Evolutionary conservation across 495 filamentous ascomycete genomes (phyloP).

Genomic region (Lasiosphaeris hirsuta): DNA sequence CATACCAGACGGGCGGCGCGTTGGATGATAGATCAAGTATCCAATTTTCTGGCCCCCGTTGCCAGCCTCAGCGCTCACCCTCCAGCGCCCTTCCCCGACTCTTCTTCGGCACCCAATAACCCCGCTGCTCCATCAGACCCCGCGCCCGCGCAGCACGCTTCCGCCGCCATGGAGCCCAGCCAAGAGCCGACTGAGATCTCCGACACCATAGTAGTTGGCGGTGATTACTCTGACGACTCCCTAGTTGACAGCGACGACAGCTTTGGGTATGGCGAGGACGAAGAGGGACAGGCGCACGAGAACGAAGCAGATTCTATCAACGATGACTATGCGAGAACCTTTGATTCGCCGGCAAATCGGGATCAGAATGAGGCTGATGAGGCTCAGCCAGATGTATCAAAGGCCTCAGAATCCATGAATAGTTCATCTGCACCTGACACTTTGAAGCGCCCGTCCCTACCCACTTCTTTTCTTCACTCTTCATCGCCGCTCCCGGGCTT

Average conservation of each 20-base stretch:
- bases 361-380: slow-evolving; percentile 32
- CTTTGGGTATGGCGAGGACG: slow-evolving; percentile 34
- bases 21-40: slow-evolving; percentile 36
- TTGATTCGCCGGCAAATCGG: slow-evolving; percentile 40
- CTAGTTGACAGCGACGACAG: slow-evolving; percentile 28
- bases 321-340: slow-evolving; percentile 49
- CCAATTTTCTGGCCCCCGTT: slow-evolving; percentile 31
- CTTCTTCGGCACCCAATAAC: slow-evolving; percentile 35
- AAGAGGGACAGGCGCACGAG: slow-evolving; percentile 19
- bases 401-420: slow-evolving; percentile 37
- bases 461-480: slow-evolving; percentile 25
- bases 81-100: slow-evolving; percentile 22
- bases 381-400: slow-evolving; percentile 41
- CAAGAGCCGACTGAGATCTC: slow-evolving; percentile 14
- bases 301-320: slow-evolving; percentile 29
- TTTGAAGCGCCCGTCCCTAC: slow-evolving; percentile 27
- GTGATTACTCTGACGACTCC: slow-evolving; percentile 25
- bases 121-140: slow-evolving; percentile 17
- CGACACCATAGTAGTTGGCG: slow-evolving; percentile 33
- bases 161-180: slow-evolving; percentile 16
- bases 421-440: slow-evolving; percentile 33
- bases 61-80: slow-evolving; percentile 37
- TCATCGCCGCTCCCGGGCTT: slow-evolving; percentile 16
- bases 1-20: slow-evolving; percentile 5
- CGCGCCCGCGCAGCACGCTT: neutral